phyloP scores from a whole-genome alignment of 1,284 basidiomycete genomes.

The Ustilago lituana region DNA sequence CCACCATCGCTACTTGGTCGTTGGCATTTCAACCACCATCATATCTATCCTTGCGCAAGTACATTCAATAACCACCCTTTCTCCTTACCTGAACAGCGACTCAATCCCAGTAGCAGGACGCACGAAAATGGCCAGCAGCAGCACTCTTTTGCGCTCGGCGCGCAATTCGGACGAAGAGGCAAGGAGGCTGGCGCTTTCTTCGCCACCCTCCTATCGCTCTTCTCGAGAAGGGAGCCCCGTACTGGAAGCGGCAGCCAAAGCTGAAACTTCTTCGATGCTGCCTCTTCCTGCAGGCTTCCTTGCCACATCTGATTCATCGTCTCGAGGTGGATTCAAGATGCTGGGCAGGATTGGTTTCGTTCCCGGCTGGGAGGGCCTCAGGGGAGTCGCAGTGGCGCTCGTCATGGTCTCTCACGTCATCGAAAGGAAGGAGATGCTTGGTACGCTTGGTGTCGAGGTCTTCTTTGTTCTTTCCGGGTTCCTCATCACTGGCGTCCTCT shows the following conservation, averaged over 20 bases:
- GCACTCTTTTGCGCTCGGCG: constrained; percentile 3
- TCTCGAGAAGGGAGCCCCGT: constrained; percentile 15
- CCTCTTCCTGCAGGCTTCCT: constrained; percentile 8
- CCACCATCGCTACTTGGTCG: too few species aligned
- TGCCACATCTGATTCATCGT: background rate
- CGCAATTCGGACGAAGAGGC: constrained; percentile 11
- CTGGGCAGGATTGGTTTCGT: constrained; percentile 28
- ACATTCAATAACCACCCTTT: too few species aligned
- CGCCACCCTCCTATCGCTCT: constrained; percentile 19
- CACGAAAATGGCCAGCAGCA: constrained; percentile 9
- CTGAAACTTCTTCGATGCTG: constrained; percentile 15
- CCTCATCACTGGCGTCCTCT: constrained; percentile 46
- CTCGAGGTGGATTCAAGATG: constrained; percentile 1
- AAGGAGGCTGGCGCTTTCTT: constrained; percentile 1
- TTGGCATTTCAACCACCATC: too few species aligned
- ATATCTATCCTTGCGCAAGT: too few species aligned
- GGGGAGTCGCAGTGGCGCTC: constrained; percentile 24
- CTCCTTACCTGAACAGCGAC: too few species aligned
- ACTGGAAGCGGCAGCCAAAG: background rate
- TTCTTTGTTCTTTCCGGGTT: constrained; percentile 45
- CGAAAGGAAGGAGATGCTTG: constrained; percentile 29
- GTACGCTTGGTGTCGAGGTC: constrained; percentile 30
- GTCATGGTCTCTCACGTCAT: constrained; percentile 30
- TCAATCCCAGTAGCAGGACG: too few species aligned
- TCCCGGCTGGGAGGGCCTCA: constrained; percentile 38